Conservation (phyloP, 345 rosid genomes). For the Linum usitatissimum region DNA sequence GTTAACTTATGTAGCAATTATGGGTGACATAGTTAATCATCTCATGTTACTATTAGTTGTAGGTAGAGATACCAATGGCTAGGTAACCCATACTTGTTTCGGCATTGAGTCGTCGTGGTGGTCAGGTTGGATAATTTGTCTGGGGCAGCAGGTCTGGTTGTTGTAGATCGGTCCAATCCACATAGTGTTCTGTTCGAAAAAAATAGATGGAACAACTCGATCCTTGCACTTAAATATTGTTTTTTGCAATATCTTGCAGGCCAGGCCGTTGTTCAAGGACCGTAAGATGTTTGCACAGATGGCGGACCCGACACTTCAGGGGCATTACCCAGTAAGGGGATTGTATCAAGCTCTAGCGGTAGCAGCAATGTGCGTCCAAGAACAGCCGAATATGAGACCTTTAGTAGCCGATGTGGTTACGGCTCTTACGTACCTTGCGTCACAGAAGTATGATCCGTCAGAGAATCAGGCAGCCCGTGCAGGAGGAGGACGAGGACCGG, state of each 20-base stretch:
- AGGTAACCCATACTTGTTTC: too few species aligned
- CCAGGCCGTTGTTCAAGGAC: conserved; percentile 71
- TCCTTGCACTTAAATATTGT: background rate
- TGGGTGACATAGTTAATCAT: too few species aligned
- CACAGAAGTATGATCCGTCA: conserved; percentile 46
- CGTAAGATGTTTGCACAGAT: conserved; percentile 65
- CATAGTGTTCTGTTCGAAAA: background rate
- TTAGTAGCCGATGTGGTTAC: conserved; percentile 84
- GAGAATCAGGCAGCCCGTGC: conserved; percentile 30
- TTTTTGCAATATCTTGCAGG: conserved; percentile 34
- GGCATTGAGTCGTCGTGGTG: too few species aligned
- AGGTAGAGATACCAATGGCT: too few species aligned
- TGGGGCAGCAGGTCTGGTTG: too few species aligned
- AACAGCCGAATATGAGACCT: conserved; percentile 77
- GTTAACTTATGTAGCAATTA: too few species aligned
- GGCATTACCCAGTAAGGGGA: conserved; percentile 71
- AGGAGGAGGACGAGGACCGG: conserved; percentile 9
- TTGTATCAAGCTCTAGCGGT: conserved; percentile 90
- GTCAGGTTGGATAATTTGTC: too few species aligned
- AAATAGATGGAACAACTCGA: background rate
- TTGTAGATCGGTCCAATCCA: too few species aligned
- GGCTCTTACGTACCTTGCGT: conserved; percentile 71
- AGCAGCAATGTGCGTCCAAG: conserved; percentile 90
- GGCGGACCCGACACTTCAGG: conserved; percentile 77
- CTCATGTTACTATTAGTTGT: too few species aligned